phyloP scores from a whole-genome alignment of 2,329 filamentous ascomycete genomes.

The Clonostachys rhizophaga region DNA sequence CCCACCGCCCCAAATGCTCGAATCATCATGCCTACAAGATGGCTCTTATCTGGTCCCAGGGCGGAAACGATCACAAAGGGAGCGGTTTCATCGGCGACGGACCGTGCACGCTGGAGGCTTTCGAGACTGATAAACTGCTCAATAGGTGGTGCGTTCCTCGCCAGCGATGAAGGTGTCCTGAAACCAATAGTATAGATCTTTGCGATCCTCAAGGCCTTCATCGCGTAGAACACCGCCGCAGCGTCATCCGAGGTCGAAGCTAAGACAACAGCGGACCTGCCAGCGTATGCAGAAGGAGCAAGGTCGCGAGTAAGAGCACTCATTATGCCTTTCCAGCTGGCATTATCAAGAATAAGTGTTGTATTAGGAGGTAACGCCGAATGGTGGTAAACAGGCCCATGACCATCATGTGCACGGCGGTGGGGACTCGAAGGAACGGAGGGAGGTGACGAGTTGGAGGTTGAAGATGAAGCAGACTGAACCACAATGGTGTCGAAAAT shows the following conservation, averaged over 20 bases:
- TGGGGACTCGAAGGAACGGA: conserved; percentile 44
- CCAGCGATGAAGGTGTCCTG: conserved; percentile 57
- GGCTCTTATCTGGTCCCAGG: conserved; percentile 71
- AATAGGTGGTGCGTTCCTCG: conserved; percentile 59
- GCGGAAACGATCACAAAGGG: conserved; percentile 82
- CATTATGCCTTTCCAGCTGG: conserved; percentile 80
- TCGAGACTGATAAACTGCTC: conserved; percentile 78
- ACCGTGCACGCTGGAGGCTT: conserved; percentile 47
- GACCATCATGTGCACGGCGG: conserved; percentile 21
- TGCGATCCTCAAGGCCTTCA: conserved; percentile 69
- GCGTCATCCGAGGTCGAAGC: conserved; percentile 71
- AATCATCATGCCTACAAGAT: conserved; percentile 72
- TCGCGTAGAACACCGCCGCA: conserved; percentile 72
- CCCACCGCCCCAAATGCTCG: conserved; percentile 57
- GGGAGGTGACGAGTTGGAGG: conserved; percentile 27
- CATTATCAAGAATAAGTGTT: conserved; percentile 72
- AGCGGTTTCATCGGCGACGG: conserved; percentile 43
- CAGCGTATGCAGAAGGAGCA: conserved; percentile 75
- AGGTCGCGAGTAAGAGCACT: conserved; percentile 77
- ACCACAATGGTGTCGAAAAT: conserved; percentile 74
- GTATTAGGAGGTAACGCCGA: conserved; percentile 40
- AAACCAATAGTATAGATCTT: conserved; percentile 85
- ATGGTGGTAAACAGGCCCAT: conserved; percentile 11
- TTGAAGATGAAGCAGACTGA: conserved; percentile 1
- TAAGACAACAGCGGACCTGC: conserved; percentile 70